Percentiles rank a stretch among this genome's conserved stretches.
Evolutionary conservation across 2,329 filamentous ascomycete genomes (phyloP).

Genomic region (Penicillium brevicompactum): DNA sequence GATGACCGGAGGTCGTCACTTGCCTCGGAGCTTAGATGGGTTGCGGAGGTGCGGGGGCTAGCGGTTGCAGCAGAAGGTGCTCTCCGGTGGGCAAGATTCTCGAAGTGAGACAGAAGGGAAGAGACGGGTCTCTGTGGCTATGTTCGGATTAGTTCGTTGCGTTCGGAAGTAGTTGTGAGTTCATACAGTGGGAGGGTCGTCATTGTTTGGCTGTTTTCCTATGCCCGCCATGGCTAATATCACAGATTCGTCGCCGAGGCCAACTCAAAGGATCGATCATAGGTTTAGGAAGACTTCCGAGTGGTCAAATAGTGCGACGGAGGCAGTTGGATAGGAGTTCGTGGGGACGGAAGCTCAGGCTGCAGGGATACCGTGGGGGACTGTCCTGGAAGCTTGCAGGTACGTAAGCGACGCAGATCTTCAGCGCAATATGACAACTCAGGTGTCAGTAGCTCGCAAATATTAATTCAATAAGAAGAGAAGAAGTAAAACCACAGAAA

Average conservation of each 20-base stretch:
- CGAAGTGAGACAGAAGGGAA: constrained; percentile 52
- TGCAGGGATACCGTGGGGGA: constrained; percentile 12
- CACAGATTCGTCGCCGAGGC: constrained; percentile 26
- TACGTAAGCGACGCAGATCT: constrained; percentile 12
- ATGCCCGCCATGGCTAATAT: constrained; percentile 40
- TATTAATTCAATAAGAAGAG: constrained; percentile 7
- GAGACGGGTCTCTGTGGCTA: constrained; percentile 48
- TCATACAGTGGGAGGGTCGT: constrained; percentile 42
- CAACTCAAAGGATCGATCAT: constrained; percentile 30
- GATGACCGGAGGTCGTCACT: constrained; percentile 33
- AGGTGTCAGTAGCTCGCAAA: background rate
- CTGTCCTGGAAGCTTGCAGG: background rate
- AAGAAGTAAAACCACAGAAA: background rate
- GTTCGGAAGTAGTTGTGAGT: constrained; percentile 16
- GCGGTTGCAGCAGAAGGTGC: constrained; percentile 30
- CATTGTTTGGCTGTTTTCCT: constrained; percentile 34
- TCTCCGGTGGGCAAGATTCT: constrained; percentile 45
- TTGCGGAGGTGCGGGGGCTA: constrained; percentile 32
- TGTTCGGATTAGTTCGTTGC: constrained; percentile 15
- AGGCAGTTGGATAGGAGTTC: constrained; percentile 6
- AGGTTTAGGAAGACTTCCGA: constrained; percentile 21
- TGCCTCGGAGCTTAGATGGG: constrained; percentile 34
- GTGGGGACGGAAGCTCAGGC: constrained; percentile 6
- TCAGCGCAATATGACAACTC: background rate
- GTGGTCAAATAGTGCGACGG: background rate